Evolutionary conservation across 2,329 filamentous ascomycete genomes (phyloP).

Genomic region (Aureobasidium namibiae): DNA sequence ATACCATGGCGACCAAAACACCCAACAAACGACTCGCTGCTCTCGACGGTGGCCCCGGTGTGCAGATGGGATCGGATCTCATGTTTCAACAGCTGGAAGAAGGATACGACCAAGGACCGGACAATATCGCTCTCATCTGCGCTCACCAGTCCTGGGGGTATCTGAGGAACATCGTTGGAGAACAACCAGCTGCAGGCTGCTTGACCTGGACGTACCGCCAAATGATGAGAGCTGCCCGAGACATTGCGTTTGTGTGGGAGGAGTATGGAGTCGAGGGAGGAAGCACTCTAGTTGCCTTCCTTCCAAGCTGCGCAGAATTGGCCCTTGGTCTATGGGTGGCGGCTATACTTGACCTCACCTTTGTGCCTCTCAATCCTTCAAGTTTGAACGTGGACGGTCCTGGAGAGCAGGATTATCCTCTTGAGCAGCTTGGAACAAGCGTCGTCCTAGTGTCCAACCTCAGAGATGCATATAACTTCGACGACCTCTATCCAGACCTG

Average conservation of each 20-base stretch:
- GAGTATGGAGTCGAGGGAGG: not conserved
- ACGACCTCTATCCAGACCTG: not conserved
- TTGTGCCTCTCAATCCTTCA: not conserved
- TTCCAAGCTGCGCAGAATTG: not conserved
- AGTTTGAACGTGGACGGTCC: not conserved
- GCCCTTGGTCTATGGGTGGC: not conserved
- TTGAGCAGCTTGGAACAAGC: not conserved
- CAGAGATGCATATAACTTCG: not conserved
- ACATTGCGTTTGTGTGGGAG: not conserved
- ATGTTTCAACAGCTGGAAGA: not conserved
- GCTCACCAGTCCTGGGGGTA: not conserved
- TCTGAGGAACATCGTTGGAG: not conserved
- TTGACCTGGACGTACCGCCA: conserved; percentile 4
- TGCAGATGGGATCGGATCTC: not conserved
- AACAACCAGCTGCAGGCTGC: not conserved
- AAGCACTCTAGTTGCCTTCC: not conserved
- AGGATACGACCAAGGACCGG: not conserved
- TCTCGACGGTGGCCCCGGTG: not conserved
- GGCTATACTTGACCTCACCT: not conserved
- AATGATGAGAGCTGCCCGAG: not conserved
- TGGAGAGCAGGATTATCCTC: not conserved
- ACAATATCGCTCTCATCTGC: conserved; percentile 3
- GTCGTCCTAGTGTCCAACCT: not conserved
- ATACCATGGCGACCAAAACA: not conserved
- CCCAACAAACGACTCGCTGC: not conserved